A percentile compares a stretch with the other conserved stretches of the same genome.
These are phyloP conservation scores for Diplodia corticola DNA, from an alignment of 2,329 filamentous ascomycete species.

Conservation along the genomic window DNA sequence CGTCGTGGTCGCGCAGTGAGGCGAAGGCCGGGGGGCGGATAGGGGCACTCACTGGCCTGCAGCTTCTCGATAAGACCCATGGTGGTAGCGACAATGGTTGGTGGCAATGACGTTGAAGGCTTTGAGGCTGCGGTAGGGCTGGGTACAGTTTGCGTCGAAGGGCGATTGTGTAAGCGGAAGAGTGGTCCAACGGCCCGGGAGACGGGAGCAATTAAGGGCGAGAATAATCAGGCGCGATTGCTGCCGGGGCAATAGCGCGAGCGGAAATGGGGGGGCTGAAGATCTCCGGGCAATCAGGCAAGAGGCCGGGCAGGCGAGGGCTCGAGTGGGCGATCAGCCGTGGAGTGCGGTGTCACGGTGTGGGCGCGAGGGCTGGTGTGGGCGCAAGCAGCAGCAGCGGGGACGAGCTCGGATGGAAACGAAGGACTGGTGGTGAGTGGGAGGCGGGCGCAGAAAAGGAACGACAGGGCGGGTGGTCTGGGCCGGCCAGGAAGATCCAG, in stretches of 20 bases:
- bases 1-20: background rate
- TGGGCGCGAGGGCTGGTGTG: background rate
- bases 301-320: background rate
- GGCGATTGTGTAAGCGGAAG: background rate
- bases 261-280: conserved; percentile 6
- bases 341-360: conserved; percentile 2
- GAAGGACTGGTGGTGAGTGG: conserved; percentile 19
- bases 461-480: conserved; percentile 13
- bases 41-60: conserved; percentile 40
- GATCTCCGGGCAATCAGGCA: conserved; percentile 12
- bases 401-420: conserved; percentile 8
- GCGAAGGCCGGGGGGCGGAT: background rate
- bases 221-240: background rate
- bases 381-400: background rate
- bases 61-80: conserved; percentile 44
- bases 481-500: conserved; percentile 16
- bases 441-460: conserved; percentile 16
- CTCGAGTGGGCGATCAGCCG: conserved; percentile 1
- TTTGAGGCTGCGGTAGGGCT: background rate
- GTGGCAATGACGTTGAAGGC: background rate
- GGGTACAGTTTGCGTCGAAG: background rate
- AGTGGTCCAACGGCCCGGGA: conserved; percentile 12
- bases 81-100: conserved; percentile 23
- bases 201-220: conserved; percentile 16
- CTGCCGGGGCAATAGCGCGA: background rate